Conservation (phyloP, 306 rosid species). For the Cucumis hystrix region DNA sequence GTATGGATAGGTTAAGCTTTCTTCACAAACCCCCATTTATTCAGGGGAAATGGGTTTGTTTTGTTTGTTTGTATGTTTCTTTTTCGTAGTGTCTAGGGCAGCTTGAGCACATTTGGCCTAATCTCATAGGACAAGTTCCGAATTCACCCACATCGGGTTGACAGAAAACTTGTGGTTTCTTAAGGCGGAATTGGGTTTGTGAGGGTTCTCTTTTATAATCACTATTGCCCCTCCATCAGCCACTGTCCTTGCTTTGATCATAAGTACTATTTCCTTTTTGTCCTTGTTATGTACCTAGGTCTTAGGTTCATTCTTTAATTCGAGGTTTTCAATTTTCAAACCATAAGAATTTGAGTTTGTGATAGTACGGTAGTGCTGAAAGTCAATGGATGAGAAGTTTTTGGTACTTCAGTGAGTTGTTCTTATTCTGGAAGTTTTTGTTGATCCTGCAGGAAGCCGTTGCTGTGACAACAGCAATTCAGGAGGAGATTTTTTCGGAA, state of each 20-base stretch:
- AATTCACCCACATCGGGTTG: background rate
- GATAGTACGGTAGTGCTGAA: background rate
- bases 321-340: background rate
- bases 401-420: background rate
- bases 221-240: background rate
- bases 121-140: background rate
- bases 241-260: background rate
- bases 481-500: constrained; percentile 72
- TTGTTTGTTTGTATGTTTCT: background rate
- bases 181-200: background rate
- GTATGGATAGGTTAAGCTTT: background rate
- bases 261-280: background rate
- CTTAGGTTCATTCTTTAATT: background rate
- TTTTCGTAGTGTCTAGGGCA: background rate
- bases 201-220: background rate
- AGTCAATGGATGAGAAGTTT: background rate
- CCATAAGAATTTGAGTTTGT: background rate
- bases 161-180: background rate
- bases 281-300: background rate
- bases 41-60: background rate
- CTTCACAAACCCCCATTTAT: background rate
- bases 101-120: background rate
- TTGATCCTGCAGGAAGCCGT: constrained; percentile 62
- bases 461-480: constrained; percentile 71
- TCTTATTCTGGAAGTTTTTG: background rate